Conservation (phyloP, 257 asterid species). For the Gentiana dahurica region DNA sequence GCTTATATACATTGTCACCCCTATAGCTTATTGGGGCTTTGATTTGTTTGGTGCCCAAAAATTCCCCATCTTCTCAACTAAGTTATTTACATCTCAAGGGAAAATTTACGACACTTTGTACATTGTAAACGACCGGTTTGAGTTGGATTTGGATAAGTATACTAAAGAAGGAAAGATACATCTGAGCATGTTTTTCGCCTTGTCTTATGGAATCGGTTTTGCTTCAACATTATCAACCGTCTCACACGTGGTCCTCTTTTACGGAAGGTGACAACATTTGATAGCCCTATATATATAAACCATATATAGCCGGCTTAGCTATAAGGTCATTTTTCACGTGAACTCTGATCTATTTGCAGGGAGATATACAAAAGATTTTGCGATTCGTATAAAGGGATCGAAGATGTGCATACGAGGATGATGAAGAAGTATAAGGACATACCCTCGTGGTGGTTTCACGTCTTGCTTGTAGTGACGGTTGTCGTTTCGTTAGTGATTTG, state of each 20-base stretch:
- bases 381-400: conserved; percentile 64
- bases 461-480: conserved; percentile 60
- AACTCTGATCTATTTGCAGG: conserved; percentile 24
- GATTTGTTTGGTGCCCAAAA: conserved; percentile 54
- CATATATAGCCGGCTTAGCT: too few species aligned
- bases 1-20: conserved; percentile 55
- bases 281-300: too few species aligned
- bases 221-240: too few species aligned
- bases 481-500: conserved; percentile 55
- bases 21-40: conserved; percentile 69
- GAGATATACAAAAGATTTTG: conserved; percentile 59
- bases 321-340: too few species aligned
- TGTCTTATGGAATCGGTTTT: too few species aligned
- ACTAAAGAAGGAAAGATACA: conserved; percentile 61
- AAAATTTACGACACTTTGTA: conserved; percentile 58
- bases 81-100: conserved; percentile 72
- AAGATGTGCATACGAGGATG: conserved; percentile 72
- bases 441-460: conserved; percentile 84
- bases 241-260: too few species aligned
- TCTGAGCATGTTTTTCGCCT: conserved; percentile 41
- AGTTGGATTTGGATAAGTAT: conserved; percentile 49
- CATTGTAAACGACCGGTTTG: conserved; percentile 71
- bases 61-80: conserved; percentile 79
- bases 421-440: conserved; percentile 77
- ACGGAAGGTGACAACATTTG: too few species aligned